Base-by-base conservation (phyloP, 768 basidiomycete species). In the Boletus bicolor region DNA sequence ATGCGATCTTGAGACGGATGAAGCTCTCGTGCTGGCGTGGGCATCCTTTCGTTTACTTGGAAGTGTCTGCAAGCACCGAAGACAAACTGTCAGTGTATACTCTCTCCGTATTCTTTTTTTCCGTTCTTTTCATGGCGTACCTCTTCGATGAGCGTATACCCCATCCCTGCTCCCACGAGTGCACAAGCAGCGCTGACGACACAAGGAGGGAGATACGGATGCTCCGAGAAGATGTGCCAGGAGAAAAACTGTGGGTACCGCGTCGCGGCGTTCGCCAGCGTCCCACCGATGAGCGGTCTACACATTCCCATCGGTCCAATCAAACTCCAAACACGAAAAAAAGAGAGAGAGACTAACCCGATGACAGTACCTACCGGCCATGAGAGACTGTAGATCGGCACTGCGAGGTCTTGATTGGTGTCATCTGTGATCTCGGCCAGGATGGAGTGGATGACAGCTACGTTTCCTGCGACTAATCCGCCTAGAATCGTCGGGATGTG, bases 401-500 rank as follows among this genome's bases (percentile, higher is more conserved):
- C 82, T 14, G 82, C 82, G 24, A 77, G 60, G 6, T 80, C 78
- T 68, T 84, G 82, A 57, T 88, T 86, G 8, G 80, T 80, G 8
- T 78, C 65, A 62, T 88, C 83, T 8, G 84, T 84, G 28, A 87
- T 72, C 66, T 87, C 85, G 3, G 80, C 78, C 0, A 88, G 72
- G 21, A 83, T 77, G 2, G 81, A 80, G 50, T 84, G 80, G 32
- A 86, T 76, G 8, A 86, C 85, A 9, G 83, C 83, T 39, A 82
- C 68, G 56, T 82, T 87, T 38, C 84, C 85, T 9, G 80, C 79
- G 56, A 82, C 77, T 24, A 83, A 64, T n/a, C 86, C 85, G n/a
- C 82, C 85, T 83, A n/a, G 28, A 54, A 36, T 28, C 5, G 2
- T 19, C 5, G 14, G 14, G 15, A 38, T 1, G 14, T 39, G 15